Conservation (phyloP, 768 basidiomycete genomes). For the Brasilioporus rufonigricans region DNA sequence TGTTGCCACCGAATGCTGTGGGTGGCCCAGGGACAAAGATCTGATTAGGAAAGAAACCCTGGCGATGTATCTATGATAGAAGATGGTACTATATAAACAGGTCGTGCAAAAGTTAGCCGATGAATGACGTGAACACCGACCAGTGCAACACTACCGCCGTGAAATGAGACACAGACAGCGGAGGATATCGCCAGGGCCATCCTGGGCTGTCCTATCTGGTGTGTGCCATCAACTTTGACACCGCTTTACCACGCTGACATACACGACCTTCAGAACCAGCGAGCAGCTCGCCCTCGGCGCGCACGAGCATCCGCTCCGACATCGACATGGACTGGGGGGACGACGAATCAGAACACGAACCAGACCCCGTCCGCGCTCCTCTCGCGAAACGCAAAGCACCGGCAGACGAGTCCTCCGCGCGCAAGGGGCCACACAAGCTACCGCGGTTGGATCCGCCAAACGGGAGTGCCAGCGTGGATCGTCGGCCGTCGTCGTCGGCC, state of each 20-base stretch:
- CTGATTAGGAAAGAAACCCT: no score
- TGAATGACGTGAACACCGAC: no score
- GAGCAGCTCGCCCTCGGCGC: constrained; percentile 18
- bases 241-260: not conserved
- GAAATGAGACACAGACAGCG: not conserved
- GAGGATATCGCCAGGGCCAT: constrained; percentile 27
- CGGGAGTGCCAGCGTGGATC: no score
- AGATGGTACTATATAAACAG: no score
- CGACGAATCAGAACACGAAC: constrained; percentile 17
- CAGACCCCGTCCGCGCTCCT: no score
- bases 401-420: constrained; percentile 8
- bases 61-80: no score
- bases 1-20: no score
- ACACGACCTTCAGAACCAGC: constrained; percentile 17
- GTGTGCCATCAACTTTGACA: constrained; percentile 13
- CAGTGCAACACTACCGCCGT: no score
- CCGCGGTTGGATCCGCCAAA: constrained; percentile 20
- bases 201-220: constrained; percentile 26
- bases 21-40: no score
- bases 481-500: no score
- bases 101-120: no score
- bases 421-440: constrained; percentile 17
- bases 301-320: constrained; percentile 13
- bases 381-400: constrained; percentile 28
- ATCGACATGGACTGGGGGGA: constrained; percentile 19